Evolutionary conservation across 176 grass and related monocot species (phyloP).

Genomic region (Carex pumila): DNA sequence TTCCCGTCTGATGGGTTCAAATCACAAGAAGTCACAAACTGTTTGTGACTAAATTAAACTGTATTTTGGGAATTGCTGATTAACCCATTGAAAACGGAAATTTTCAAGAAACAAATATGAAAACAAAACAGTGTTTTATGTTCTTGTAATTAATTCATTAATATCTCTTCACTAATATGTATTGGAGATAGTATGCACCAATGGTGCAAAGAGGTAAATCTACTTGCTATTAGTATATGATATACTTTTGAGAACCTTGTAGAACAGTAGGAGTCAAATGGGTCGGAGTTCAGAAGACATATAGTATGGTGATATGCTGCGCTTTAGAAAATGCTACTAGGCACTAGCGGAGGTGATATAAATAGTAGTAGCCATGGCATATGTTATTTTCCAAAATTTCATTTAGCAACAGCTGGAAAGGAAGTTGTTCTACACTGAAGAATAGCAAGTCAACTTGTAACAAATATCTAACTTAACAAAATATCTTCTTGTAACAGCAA

Average conservation of each 20-base stretch:
- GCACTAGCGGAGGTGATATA: not conserved
- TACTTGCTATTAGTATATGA: not conserved
- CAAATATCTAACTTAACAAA: not conserved
- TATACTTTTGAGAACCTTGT: not conserved
- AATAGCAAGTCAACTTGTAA: not conserved
- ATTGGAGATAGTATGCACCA: not conserved
- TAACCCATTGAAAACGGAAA: too few relatives aligned
- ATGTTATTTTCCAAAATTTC: not conserved
- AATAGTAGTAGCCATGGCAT: not conserved
- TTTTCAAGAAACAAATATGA: not conserved
- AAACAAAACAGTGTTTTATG: not conserved
- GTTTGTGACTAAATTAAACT: not conserved
- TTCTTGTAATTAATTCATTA: not conserved
- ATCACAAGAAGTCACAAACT: not conserved
- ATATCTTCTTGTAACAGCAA: not conserved
- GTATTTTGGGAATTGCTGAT: too few relatives aligned
- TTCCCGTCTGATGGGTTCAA: not conserved
- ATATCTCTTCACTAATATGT: not conserved
- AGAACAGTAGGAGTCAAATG: not conserved
- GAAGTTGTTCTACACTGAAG: not conserved
- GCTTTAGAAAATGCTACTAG: not conserved
- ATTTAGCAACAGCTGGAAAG: not conserved
- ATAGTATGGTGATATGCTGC: not conserved
- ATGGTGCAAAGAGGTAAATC: not conserved
- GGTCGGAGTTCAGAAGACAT: not conserved